Evolutionary conservation across 2,329 filamentous ascomycete species (phyloP), one percentile per base, ranked within the genome.

Genomic region (Didymellaceae sp.): DNA sequence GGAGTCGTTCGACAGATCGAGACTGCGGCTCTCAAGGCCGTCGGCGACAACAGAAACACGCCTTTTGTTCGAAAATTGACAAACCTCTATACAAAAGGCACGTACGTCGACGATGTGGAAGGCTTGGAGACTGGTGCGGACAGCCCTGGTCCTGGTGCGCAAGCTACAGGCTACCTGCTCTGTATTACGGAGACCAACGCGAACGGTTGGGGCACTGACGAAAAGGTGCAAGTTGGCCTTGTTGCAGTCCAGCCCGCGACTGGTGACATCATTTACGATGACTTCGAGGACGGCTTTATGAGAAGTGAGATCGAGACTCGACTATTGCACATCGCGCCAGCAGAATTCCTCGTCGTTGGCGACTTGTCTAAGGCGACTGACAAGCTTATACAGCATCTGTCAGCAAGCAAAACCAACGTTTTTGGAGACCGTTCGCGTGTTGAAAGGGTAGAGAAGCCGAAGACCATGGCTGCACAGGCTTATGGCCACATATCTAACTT

Each of bases 201-300:
- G 9, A 94, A 92, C 61, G 86, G 86, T 7, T 86, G 81, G 74
- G 91, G 91, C 1, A 92, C 90, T 0, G 93, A 97, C 67, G 94
- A 99, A 70, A 96, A 90, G 66, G 93, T 97, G 1, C 85, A 94
- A 47, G 87, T 97, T 18, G 94, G 94, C 1, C 85, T 99, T 50
- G 81, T 99, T 17, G 94, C 94, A 20, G 94, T 99, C 4, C 94
- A 99, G 65, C 94, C 94, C 7, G 89, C 91, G 1, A 99, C 94
- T 0, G 94, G 94, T 47, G 93, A 97, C 71, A 91, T 99, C 62
- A 88, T 97, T 47, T 95, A 97, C 65, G 94, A 99, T 67, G 86
- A 88, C 52, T 99, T 99, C 63, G 91, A 97, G 62, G 94, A 99
- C 66, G 91, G 93, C 2, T 97, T 97, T 75, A 96, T 99, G 93